Evolutionary conservation across 2,329 filamentous ascomycete species (phyloP), one percentile per base, ranked within the genome.

Genomic region (Exophiala xenobiotica): DNA sequence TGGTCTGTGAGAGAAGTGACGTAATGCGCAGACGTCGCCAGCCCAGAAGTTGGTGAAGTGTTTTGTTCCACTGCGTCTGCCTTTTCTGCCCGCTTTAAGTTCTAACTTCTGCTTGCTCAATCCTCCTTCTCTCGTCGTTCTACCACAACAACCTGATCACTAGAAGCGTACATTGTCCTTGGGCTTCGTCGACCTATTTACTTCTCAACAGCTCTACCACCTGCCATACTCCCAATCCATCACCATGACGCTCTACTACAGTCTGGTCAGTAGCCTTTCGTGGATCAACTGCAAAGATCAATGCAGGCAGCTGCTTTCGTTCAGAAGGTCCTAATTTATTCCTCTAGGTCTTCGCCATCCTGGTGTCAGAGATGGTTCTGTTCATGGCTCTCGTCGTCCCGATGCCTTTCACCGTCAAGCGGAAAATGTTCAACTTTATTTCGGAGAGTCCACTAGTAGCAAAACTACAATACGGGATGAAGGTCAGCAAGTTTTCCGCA

Each of bases 391-490:
- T 78, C 60, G 76, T 78, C 73, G 70, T 99, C 49, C 93, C 93
- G 19, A 81, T 97, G 64, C 93, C 93, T 39, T 96, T 95, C 76
- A 84, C 80, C 60, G 73, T 88, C 70, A 90, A 89, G 74, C 85
- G 90, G 67, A 89, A 83, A 76, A 83, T 96, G 68, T 96, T 96
- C 69, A 90, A 87, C 64, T 99, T 99, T 82, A 91, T 99, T 67
- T 96, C 91, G 46, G 89, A 92, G 68, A 95, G 86, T 68, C 87
- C 82, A 3, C 66, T 86, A 39, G 81, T 99, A 53, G 93, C 91
- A 33, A 96, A 97, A 71, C 71, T 97, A 60, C 92, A 97, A 78
- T 96, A 99, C 77, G 92, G 90, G 65, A 80, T 99, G 76, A 97
- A 96, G 81, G 83, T 84, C 70, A 22, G 67, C 43, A 38, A 37